Percentiles rank a stretch among this genome's conserved stretches.
These are phyloP conservation scores for Candida freyschussii DNA, from an alignment of 1,139 yeast species.

Conservation along the genomic window DNA sequence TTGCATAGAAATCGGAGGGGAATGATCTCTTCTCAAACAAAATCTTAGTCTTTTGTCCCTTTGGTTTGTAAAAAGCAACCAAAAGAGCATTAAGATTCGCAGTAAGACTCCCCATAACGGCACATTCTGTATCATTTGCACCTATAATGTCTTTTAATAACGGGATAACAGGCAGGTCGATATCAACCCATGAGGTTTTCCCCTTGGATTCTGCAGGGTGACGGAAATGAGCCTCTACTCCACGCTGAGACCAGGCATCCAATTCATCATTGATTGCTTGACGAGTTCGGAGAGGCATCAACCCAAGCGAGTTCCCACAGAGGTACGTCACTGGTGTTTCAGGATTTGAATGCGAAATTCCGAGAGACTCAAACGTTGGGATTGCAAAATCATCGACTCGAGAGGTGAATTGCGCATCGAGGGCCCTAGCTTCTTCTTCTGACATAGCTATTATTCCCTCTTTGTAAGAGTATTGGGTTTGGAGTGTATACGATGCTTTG, in stretches of 20 bases:
- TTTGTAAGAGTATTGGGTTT: too few species aligned
- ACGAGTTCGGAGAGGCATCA: constrained; percentile 70
- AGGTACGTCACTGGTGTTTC: constrained; percentile 39
- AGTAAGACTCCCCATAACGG: constrained; percentile 84
- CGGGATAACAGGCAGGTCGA: constrained; percentile 72
- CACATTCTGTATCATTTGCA: constrained; percentile 67
- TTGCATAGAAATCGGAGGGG: constrained; percentile 89
- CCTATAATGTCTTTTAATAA: constrained; percentile 73
- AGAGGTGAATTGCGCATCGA: constrained; percentile 30
- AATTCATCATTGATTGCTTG: constrained; percentile 60
- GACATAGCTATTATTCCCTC: too few species aligned
- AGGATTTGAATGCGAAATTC: constrained; percentile 28
- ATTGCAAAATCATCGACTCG: constrained; percentile 43
- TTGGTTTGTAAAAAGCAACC: constrained; percentile 70
- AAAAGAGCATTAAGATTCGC: constrained; percentile 73
- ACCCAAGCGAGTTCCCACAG: constrained; percentile 89
- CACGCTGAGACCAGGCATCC: constrained; percentile 75
- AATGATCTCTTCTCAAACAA: constrained; percentile 83
- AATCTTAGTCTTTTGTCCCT: constrained; percentile 55
- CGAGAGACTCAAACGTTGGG: constrained; percentile 57
- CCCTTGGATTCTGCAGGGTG: constrained; percentile 48
- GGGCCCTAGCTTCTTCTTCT: constrained; percentile 7
- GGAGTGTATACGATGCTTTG: too few species aligned
- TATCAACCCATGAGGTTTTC: constrained; percentile 70
- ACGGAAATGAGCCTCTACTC: constrained; percentile 80